phyloP scores from a whole-genome alignment of 1,139 yeast species.

The Candida freyschussii region DNA sequence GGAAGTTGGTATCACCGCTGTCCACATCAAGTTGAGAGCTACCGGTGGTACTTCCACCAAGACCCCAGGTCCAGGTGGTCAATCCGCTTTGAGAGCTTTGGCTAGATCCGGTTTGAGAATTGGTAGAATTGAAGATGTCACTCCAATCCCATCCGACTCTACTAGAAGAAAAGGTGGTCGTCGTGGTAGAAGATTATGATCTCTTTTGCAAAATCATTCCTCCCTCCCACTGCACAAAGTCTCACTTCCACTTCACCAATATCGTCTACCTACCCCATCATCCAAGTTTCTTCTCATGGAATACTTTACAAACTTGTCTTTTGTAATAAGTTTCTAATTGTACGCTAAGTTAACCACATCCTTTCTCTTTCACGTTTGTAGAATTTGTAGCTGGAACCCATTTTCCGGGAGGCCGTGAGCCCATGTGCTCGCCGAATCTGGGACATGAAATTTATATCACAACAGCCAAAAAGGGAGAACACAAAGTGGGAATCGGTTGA shows the following conservation, averaged over 20 bases:
- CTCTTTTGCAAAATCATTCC: conserved; percentile 10
- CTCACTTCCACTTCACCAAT: conserved; percentile 3
- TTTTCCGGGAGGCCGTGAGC: too few species aligned
- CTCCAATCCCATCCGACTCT: conserved; percentile 99
- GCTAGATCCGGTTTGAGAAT: conserved; percentile 99
- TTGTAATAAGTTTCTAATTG: conserved; percentile 26
- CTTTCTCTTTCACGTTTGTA: too few species aligned
- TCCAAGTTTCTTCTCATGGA: conserved; percentile 15
- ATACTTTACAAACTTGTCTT: conserved; percentile 20
- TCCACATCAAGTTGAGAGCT: conserved; percentile 99
- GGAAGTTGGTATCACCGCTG: conserved; percentile 99
- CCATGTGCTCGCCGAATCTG: too few species aligned
- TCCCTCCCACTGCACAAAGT: conserved; percentile 1
- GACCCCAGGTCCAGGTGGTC: conserved; percentile 99
- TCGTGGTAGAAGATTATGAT: conserved; percentile 99
- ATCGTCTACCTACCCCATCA: conserved; percentile 10
- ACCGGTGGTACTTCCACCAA: conserved; percentile 99
- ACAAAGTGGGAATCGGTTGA: too few species aligned
- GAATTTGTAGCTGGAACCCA: too few species aligned
- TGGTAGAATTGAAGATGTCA: conserved; percentile 99
- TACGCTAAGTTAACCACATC: conserved; percentile 24
- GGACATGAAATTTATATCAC: too few species aligned
- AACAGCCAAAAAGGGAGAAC: too few species aligned
- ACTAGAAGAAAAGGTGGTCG: conserved; percentile 99
- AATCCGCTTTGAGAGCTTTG: conserved; percentile 99